Conservation (phyloP, 805 yeast genomes). For the Groenewaldozyma salmanticensis region DNA sequence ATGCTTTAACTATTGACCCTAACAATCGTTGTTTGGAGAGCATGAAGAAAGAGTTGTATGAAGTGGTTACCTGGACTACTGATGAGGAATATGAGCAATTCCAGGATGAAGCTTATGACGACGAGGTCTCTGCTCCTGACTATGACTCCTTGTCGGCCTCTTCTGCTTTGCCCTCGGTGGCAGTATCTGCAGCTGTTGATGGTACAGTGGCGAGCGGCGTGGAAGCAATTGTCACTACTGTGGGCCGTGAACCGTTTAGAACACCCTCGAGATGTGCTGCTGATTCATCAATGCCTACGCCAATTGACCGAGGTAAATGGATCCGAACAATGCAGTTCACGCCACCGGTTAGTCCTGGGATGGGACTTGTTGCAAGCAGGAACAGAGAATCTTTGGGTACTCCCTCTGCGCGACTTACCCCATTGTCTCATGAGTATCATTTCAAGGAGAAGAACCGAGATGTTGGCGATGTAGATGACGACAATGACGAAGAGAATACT, state of each 20-base stretch:
- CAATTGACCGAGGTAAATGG: constrained; percentile 14
- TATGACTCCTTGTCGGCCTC: constrained; percentile 4
- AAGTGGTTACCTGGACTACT: constrained; percentile 61
- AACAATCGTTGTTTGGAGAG: constrained; percentile 58
- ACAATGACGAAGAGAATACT: constrained; percentile 10
- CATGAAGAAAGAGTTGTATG: constrained; percentile 51
- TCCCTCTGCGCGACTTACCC: background rate
- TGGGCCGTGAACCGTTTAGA: constrained; percentile 24
- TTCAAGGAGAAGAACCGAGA: background rate
- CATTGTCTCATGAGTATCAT: background rate
- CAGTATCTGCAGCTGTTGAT: too few relatives aligned
- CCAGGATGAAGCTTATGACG: constrained; percentile 6
- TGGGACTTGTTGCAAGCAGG: constrained; percentile 4
- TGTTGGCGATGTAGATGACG: constrained; percentile 9
- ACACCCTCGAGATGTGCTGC: constrained; percentile 21
- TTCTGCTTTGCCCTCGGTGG: constrained; percentile 12
- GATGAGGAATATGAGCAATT: constrained; percentile 57
- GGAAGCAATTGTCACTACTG: constrained; percentile 23
- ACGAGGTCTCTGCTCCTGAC: constrained; percentile 1
- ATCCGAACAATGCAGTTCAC: constrained; percentile 23
- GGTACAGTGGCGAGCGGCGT: too few relatives aligned
- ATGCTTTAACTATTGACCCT: constrained; percentile 77
- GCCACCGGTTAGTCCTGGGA: constrained; percentile 17
- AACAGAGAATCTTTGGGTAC: background rate
- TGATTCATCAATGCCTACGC: constrained; percentile 1